Evolutionary conservation across 2,329 filamentous ascomycete genomes (phyloP).

Genomic region (Colletotrichum filicis): DNA sequence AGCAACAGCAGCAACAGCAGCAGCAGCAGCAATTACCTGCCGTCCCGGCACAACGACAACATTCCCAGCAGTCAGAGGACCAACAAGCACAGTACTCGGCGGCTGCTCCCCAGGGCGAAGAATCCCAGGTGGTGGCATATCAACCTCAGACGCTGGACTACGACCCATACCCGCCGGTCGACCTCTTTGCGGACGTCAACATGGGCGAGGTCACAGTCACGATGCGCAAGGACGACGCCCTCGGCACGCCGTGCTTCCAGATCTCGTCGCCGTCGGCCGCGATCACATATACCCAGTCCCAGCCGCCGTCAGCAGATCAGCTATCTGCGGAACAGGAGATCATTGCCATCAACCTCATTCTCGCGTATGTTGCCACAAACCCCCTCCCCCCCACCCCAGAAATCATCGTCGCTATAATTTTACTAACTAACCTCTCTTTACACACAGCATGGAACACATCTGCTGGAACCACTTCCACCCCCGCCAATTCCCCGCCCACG

Average conservation of each 20-base stretch:
- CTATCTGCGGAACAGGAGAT: conserved; percentile 54
- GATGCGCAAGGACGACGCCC: conserved; percentile 52
- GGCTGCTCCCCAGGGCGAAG: conserved; percentile 9
- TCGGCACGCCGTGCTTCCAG: conserved; percentile 56
- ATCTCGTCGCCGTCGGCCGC: conserved; percentile 46
- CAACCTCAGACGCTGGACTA: not conserved
- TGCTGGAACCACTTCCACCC: conserved; percentile 62
- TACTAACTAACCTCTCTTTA: too few species aligned
- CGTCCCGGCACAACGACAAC: not conserved
- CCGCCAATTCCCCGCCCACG: conserved; percentile 50
- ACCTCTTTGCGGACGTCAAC: conserved; percentile 48
- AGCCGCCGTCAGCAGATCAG: conserved; percentile 38
- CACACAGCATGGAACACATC: conserved; percentile 60
- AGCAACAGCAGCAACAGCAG: not conserved
- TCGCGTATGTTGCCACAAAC: conserved; percentile 53
- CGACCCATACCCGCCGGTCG: conserved; percentile 33
- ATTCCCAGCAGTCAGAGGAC: not conserved
- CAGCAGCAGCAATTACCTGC: not conserved
- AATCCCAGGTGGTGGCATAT: conserved; percentile 1
- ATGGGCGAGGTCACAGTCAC: conserved; percentile 52
- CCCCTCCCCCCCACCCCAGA: not conserved
- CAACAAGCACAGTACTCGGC: conserved; percentile 19
- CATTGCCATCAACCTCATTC: conserved; percentile 63
- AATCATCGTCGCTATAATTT: not conserved
- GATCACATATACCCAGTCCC: conserved; percentile 31